Percentiles rank a stretch among this genome's conserved stretches.
These are phyloP conservation scores for Elaeis guineensis DNA, from an alignment of 176 grass and related monocot genomes.

Conservation along the genomic window DNA sequence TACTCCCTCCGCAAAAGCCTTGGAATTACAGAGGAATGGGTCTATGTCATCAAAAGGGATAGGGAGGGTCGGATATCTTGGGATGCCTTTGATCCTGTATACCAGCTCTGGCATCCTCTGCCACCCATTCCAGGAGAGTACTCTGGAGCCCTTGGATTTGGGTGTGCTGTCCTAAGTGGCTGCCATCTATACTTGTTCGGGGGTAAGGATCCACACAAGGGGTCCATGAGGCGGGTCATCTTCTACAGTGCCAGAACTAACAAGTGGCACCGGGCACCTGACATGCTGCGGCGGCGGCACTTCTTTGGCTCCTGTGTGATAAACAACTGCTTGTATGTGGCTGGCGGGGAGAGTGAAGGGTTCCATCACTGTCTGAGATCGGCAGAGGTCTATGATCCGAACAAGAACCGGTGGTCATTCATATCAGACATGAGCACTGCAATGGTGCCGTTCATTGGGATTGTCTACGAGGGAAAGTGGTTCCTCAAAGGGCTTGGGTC, in stretches of 20 bases:
- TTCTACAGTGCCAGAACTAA: constrained; percentile 73
- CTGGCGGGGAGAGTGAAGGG: constrained; percentile 48
- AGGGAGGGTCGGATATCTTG: constrained; percentile 40
- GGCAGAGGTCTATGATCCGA: constrained; percentile 60
- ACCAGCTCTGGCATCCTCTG: constrained; percentile 45
- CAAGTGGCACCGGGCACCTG: constrained; percentile 73
- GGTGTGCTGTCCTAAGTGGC: constrained; percentile 55
- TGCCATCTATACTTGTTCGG: constrained; percentile 70
- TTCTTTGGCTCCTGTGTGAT: constrained; percentile 52
- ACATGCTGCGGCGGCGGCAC: constrained; percentile 60
- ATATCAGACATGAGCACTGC: constrained; percentile 47
- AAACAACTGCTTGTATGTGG: constrained; percentile 60
- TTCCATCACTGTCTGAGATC: constrained; percentile 29
- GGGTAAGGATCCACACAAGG: constrained; percentile 30
- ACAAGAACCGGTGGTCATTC: constrained; percentile 72
- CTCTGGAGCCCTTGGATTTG: constrained; percentile 52
- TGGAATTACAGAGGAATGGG: constrained; percentile 53
- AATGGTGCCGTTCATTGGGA: constrained; percentile 56
- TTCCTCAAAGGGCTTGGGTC: constrained; percentile 57
- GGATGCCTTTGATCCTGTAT: constrained; percentile 47
- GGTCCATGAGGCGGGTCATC: constrained; percentile 59
- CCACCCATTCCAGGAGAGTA: constrained; percentile 58
- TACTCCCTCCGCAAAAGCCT: constrained; percentile 49
- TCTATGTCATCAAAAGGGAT: constrained; percentile 61
- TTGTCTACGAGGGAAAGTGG: constrained; percentile 65